Evolutionary conservation across 768 basidiomycete genomes (phyloP), one percentile per base, ranked within the genome.

Genomic region (Cubamyces lactineus): DNA sequence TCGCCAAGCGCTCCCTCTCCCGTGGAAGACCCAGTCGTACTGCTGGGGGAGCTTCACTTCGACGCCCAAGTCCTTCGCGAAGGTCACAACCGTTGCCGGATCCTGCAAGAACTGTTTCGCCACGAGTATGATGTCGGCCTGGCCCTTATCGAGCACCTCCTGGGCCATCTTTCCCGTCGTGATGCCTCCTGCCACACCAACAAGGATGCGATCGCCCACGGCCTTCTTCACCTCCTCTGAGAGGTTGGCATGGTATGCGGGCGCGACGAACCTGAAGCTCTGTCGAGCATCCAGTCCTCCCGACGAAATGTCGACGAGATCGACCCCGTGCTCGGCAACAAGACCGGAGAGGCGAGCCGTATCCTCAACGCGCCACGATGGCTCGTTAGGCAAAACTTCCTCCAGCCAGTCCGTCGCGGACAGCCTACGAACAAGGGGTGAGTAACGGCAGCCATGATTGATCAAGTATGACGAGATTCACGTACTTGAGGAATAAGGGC

Each of bases 351-450:
- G 76, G 16, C 79, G 65, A 9, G 86, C 80, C 59, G 86, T 89
- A 69, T 92, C 91, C 69, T 88, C 84, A 1, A 82, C 63, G 13
- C 80, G 79, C 91, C 92, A 91, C 5, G 83, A 83, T 17, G 81
- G 80, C 63, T 87, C 83, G 60, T 87, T 73, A 0, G 85, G 84
- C 5, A 81, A 71, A 5, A 78, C 76, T 53, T 82, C 78, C 64
- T 86, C 85, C 7, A 89, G 74, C 86, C 89, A 89, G 59, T 93
- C 92, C 0, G 85, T 86, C 0, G 84, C 92, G 42, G 86, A 88
- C 15, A 92, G 72, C 34, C 86, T 84, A 52, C 28, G 58, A 4
- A n/a, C 2, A 23, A 19, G n/a, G 1, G 16, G 13, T 53, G n/a
- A 61, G 52, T 15, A 16, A 19, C 7, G 19, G 40, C 48, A 24